phyloP scores from a whole-genome alignment of 176 grass and related monocot species.

The Musa schizocarpa region DNA sequence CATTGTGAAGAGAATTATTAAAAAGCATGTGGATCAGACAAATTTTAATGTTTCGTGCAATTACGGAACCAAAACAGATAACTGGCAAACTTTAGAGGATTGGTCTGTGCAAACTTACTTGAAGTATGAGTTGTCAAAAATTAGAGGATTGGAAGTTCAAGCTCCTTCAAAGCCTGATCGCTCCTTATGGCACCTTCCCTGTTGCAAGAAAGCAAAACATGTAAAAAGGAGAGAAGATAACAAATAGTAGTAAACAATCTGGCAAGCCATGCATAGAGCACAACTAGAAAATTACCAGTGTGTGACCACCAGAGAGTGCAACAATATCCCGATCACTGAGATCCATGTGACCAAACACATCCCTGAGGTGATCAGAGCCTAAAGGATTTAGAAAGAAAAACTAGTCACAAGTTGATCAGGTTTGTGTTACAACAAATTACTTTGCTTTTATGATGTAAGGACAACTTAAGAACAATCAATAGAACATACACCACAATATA shows the following conservation, averaged over 20 bases:
- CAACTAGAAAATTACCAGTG: neutral
- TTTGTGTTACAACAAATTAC: neutral
- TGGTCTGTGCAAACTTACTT: neutral
- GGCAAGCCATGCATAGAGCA: neutral
- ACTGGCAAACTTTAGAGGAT: neutral
- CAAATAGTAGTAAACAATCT: neutral
- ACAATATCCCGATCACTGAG: constrained; percentile 93
- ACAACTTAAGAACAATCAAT: neutral
- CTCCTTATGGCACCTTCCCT: constrained; percentile 17
- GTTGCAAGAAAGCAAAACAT: neutral
- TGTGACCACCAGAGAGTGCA: constrained; percentile 71
- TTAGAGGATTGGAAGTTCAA: constrained; percentile 14
- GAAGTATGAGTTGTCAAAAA: constrained; percentile 17
- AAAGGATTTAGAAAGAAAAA: constrained; percentile 4
- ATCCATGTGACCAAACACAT: constrained; percentile 88
- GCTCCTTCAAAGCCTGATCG: constrained; percentile 15
- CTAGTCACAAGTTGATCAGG: neutral
- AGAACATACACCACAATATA: too few species aligned
- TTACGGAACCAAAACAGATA: neutral
- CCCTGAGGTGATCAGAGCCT: constrained; percentile 90
- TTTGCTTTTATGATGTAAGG: neutral
- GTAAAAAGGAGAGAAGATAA: neutral
- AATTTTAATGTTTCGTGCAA: too few species aligned
- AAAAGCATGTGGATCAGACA: too few species aligned
- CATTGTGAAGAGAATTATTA: too few species aligned